Conservation (phyloP, 139 green algal species). For the Penium margaritaceum region DNA sequence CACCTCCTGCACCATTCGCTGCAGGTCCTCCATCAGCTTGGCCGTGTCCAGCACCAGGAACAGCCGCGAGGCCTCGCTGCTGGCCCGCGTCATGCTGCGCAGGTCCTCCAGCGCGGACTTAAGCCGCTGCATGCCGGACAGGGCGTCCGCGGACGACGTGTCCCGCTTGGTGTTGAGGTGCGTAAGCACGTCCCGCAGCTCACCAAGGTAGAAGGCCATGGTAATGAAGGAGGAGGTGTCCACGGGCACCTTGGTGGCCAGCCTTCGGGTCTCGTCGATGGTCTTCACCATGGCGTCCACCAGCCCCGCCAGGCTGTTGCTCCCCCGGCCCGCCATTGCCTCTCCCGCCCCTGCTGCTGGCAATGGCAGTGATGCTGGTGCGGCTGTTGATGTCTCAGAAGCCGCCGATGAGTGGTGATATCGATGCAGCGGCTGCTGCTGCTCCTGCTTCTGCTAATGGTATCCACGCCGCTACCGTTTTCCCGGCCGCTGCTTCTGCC, state of each 20-base stretch:
- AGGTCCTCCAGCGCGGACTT: neutral
- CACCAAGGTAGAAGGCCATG: neutral
- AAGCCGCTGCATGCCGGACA: conserved; percentile 2
- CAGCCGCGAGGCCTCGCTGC: neutral
- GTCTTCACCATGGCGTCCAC: neutral
- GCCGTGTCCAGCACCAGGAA: neutral
- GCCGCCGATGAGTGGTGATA: no score
- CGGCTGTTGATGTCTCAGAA: no score
- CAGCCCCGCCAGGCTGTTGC: neutral
- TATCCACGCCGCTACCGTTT: no score
- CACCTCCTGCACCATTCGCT: conserved; percentile 9
- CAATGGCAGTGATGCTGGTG: no score
- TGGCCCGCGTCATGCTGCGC: neutral
- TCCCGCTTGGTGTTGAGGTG: neutral
- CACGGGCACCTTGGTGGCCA: neutral
- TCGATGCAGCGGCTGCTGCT: no score
- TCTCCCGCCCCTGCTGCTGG: no score
- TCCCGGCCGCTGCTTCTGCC: no score
- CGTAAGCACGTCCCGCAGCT: conserved; percentile 3
- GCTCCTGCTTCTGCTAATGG: no score
- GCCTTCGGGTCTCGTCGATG: conserved; percentile 6
- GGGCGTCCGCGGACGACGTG: neutral
- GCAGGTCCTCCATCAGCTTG: neutral
- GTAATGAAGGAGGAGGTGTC: conserved; percentile 2
- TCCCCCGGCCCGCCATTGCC: no score